A percentile compares a stretch with the other conserved stretches of the same genome.
Evolutionary conservation across 805 yeast species (phyloP).

Genomic region (Dipodascus albidus): DNA sequence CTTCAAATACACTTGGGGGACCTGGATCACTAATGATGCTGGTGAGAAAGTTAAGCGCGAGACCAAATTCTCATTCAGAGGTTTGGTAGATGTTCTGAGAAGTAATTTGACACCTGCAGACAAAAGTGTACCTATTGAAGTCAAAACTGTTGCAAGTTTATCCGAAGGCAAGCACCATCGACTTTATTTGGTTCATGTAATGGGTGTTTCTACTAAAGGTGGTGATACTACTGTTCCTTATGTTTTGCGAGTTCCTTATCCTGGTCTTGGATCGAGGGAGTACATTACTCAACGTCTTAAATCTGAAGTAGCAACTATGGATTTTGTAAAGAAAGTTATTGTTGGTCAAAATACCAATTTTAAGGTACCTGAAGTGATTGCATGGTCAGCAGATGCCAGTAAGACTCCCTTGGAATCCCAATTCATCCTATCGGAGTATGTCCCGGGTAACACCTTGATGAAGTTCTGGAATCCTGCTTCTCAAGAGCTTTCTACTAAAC

Average conservation of each 20-base stretch:
- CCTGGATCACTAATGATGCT: slow-evolving; percentile 79
- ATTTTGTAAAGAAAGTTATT: slow-evolving; percentile 65
- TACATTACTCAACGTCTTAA: slow-evolving; percentile 47
- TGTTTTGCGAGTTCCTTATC: slow-evolving; percentile 81
- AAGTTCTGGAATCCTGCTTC: slow-evolving; percentile 80
- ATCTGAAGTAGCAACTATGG: slow-evolving; percentile 91
- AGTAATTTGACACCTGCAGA: slow-evolving; percentile 12
- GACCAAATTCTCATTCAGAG: slow-evolving; percentile 74
- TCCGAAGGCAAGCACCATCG: slow-evolving; percentile 95
- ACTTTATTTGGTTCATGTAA: slow-evolving; percentile 46
- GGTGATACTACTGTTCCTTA: slow-evolving; percentile 27
- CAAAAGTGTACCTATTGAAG: slow-evolving; percentile 33
- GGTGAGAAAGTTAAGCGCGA: slow-evolving; percentile 63
- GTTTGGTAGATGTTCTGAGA: slow-evolving; percentile 36
- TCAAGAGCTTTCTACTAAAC: slow-evolving; percentile 39
- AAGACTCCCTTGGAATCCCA: slow-evolving; percentile 61
- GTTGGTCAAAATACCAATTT: slow-evolving; percentile 71
- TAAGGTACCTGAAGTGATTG: slow-evolving; percentile 59
- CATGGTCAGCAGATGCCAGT: slow-evolving; percentile 49
- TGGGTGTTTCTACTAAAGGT: slow-evolving; percentile 45
- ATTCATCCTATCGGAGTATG: slow-evolving; percentile 67
- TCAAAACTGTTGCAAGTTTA: slow-evolving; percentile 67
- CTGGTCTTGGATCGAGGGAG: slow-evolving; percentile 46
- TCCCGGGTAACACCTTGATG: slow-evolving; percentile 77
- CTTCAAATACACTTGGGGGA: slow-evolving; percentile 88